Evolutionary conservation across 495 filamentous ascomycete species (phyloP), one percentile per base, ranked within the genome.

Genomic region (Penicillium angulare): DNA sequence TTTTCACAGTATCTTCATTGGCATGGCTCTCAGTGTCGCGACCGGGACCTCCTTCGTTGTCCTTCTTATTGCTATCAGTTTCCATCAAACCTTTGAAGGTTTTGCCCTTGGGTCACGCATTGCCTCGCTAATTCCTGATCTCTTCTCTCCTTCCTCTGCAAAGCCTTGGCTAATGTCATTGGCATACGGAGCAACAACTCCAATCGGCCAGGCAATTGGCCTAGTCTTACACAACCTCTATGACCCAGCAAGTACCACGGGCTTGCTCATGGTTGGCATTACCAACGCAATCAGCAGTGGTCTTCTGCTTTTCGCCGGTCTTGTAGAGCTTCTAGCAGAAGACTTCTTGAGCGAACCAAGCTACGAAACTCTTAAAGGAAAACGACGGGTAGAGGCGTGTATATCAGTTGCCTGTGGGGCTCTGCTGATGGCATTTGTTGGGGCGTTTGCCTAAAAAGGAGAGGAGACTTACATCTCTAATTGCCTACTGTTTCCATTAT

Each of bases 81-180:
- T 95, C 60, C 89, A 95, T 50, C 89, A 92, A 60, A 86, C 86
- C 60, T 90, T 92, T 46, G 88, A 92, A 70, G 87, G 88, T 16
- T 75, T 90, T 46, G 87, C 87, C 16, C 79, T 90, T 8, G 86
- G 88, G 13, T 80, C 86, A 5, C 81, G 86, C 24, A 89, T 90
- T 50, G 83, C 86, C 5, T 77, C 79, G 0, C 72, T 88, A 18
- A 77, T 76, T n/a, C 77, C 81, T 3, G 71, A 74, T 48, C 66
- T 75, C 3, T 82, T 83, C 52, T 55, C 74, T 0, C 66, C 75
- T 54, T 40, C 69, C 61, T 67, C 79, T 5, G 56, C 78, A 64
- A 74, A 80, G 42, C 92, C 92, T 9, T 96, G 91, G 91, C 77
- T 96, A n/a, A 97, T 97, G 92, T 88, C 86, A 4, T 73, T 93